Percentiles rank a stretch among this genome's conserved stretches.
phyloP scores from a whole-genome alignment of 2,329 filamentous ascomycete genomes.

The Colletotrichum zoysiae region DNA sequence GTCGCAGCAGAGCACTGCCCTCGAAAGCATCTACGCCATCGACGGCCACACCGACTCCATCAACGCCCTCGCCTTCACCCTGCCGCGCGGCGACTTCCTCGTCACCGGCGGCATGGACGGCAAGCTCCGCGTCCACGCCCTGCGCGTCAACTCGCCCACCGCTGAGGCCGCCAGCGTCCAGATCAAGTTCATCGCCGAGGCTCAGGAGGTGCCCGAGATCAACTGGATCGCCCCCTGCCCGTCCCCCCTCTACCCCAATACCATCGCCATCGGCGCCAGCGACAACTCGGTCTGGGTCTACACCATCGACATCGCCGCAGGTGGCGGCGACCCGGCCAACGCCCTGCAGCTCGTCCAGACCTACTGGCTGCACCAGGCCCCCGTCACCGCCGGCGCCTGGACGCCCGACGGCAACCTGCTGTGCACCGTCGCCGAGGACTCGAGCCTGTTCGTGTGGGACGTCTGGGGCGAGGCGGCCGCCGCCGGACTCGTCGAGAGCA shows the following conservation, averaged over 20 bases:
- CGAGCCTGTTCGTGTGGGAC: constrained; percentile 92
- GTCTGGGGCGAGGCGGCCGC: constrained; percentile 83
- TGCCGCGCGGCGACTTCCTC: constrained; percentile 84
- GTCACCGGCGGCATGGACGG: constrained; percentile 92
- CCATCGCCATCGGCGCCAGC: constrained; percentile 86
- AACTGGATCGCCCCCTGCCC: constrained; percentile 90
- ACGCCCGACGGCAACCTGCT: constrained; percentile 87
- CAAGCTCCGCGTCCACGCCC: constrained; percentile 77
- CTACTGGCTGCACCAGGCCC: constrained; percentile 89
- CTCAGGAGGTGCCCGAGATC: constrained; percentile 93
- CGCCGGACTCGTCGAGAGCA: constrained; percentile 62
- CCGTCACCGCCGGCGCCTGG: constrained; percentile 93
- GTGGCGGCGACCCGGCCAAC: constrained; percentile 61
- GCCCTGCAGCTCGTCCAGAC: constrained; percentile 84
- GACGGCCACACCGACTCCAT: constrained; percentile 95
- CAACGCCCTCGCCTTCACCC: constrained; percentile 86
- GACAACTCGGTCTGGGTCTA: constrained; percentile 98
- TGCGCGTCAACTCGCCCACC: constrained; percentile 55
- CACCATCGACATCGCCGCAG: constrained; percentile 77
- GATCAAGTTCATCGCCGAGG: constrained; percentile 77
- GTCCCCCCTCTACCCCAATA: constrained; percentile 77
- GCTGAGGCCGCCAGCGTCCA: constrained; percentile 58
- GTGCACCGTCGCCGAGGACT: constrained; percentile 90
- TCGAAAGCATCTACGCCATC: constrained; percentile 78
- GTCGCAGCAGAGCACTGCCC: constrained; percentile 62